Conservation (phyloP, 495 filamentous ascomycete genomes). For the Eremomyces bilateralis region DNA sequence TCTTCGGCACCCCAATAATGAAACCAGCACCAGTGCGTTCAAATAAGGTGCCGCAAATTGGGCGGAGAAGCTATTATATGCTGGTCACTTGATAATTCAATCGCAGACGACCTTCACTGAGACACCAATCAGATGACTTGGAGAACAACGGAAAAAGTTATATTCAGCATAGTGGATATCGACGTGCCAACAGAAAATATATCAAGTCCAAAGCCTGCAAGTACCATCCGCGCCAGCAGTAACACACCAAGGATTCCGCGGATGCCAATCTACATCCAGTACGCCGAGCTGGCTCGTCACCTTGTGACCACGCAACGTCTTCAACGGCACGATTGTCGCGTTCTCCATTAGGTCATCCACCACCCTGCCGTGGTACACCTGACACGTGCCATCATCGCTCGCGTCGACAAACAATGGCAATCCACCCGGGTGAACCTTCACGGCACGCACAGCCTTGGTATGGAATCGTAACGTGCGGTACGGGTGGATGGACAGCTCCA, state of each 20-base stretch:
- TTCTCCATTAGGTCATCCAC: conserved; percentile 88
- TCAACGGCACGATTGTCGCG: conserved; percentile 84
- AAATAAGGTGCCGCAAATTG: no score
- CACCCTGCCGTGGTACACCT: conserved; percentile 93
- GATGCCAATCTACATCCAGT: conserved; percentile 89
- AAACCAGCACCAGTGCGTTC: no score
- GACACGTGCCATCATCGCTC: conserved; percentile 78
- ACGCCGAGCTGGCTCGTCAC: conserved; percentile 63
- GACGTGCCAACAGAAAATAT: no score
- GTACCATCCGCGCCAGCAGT: conserved; percentile 89
- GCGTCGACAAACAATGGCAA: conserved; percentile 83
- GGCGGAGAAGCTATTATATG: no score
- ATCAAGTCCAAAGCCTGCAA: conserved; percentile 41
- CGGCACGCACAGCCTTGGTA: conserved; percentile 66
- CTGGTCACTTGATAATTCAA: no score
- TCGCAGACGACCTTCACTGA: no score
- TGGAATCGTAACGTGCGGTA: conserved; percentile 96
- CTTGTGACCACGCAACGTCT: conserved; percentile 79
- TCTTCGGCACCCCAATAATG: no score
- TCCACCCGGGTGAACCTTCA: conserved; percentile 63
- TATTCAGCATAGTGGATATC: no score
- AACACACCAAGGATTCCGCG: conserved; percentile 74
- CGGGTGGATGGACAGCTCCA: conserved; percentile 70
- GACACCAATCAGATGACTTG: no score
- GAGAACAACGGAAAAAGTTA: no score